Evolutionary conservation across 2,329 filamentous ascomycete species (phyloP).

Genomic region (Zymoseptoria passerinii): DNA sequence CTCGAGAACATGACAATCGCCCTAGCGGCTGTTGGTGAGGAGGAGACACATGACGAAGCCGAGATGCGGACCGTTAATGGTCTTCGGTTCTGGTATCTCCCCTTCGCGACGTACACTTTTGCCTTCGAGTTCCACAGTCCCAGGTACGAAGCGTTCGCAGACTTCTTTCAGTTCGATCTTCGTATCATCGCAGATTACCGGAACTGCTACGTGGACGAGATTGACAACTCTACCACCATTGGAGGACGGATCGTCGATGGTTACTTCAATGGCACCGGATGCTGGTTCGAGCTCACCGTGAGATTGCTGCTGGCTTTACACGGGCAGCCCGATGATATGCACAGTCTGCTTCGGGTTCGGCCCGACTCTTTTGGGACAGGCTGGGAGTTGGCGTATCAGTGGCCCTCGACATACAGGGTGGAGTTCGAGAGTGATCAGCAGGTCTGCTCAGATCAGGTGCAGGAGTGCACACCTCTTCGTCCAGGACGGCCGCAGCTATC

Average conservation of each 20-base stretch:
- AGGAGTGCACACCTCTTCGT: not conserved
- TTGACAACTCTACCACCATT: not conserved
- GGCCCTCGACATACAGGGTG: not conserved
- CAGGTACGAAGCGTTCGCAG: not conserved
- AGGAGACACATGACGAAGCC: not conserved
- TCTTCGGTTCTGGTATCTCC: not conserved
- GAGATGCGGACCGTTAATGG: not conserved
- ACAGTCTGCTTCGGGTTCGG: not conserved
- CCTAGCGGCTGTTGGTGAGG: not conserved
- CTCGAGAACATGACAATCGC: not conserved
- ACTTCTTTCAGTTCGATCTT: not conserved
- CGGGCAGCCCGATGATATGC: not conserved
- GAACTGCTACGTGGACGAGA: not conserved
- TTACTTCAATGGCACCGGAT: not conserved
- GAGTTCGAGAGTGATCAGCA: not conserved
- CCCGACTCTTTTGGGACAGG: not conserved
- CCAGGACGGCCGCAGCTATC: not conserved
- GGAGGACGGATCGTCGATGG: not conserved
- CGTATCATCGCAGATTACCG: not conserved
- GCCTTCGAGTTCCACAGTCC: not conserved
- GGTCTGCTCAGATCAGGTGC: not conserved
- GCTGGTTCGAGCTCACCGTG: not conserved
- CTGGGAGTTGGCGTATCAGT: not conserved
- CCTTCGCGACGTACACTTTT: not conserved
- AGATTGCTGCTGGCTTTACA: not conserved